phyloP scores from a whole-genome alignment of 2,329 filamentous ascomycete species.

The Fusarium keratoplasticum region DNA sequence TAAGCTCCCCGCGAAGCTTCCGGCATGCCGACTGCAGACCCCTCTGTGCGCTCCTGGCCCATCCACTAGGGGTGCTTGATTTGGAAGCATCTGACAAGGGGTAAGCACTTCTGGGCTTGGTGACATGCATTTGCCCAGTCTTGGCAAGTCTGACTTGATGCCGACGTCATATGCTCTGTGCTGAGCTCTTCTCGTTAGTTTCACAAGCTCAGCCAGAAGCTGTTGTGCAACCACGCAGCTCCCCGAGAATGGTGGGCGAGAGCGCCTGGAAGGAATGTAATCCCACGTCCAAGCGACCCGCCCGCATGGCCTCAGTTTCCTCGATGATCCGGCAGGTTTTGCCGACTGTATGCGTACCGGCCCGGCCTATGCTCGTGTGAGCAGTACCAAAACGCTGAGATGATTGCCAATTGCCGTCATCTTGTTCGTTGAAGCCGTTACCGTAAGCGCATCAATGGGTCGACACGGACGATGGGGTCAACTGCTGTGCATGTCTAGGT shows the following conservation, averaged over 20 bases:
- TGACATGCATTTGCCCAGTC: conserved; percentile 32
- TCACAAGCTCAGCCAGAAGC: conserved; percentile 8
- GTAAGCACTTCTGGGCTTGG: conserved; percentile 26
- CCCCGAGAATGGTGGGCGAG: conserved; percentile 11
- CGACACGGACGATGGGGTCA: not conserved
- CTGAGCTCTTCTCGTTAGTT: not conserved
- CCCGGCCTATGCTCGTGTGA: conserved; percentile 10
- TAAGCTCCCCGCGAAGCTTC: conserved; percentile 17
- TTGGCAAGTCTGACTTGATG: conserved; percentile 42
- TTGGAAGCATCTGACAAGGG: conserved; percentile 24
- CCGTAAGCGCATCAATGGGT: not conserved
- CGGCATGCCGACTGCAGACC: conserved; percentile 16
- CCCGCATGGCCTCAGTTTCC: conserved; percentile 2
- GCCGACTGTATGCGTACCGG: conserved; percentile 24
- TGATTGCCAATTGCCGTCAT: conserved; percentile 5
- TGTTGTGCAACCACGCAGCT: conserved; percentile 21
- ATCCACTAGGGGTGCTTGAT: conserved; percentile 17
- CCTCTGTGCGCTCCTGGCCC: conserved; percentile 14
- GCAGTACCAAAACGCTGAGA: not conserved
- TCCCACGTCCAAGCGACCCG: conserved; percentile 4
- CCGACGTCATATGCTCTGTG: conserved; percentile 36
- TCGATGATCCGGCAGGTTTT: not conserved
- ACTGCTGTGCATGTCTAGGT: not conserved
- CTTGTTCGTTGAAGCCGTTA: not conserved
- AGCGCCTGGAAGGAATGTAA: not conserved